These are phyloP conservation scores for Carex arenaria DNA, from an alignment of 202 grass and related monocot species.

Conservation along the genomic window DNA sequence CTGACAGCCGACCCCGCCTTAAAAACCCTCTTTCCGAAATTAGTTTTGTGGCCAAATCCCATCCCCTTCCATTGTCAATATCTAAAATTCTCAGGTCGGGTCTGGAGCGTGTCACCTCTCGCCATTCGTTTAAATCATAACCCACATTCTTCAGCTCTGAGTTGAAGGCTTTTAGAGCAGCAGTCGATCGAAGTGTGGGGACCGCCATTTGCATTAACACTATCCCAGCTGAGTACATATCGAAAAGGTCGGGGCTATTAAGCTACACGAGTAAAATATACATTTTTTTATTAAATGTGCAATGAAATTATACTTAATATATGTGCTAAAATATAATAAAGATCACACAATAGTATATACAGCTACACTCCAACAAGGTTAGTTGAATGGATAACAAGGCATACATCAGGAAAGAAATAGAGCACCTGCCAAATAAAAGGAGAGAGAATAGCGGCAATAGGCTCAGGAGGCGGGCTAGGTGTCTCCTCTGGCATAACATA, in stretches of 20 bases:
- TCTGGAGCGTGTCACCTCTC: conserved; percentile 40
- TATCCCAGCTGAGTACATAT: conserved; percentile 95
- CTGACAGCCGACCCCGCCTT: conserved; percentile 54
- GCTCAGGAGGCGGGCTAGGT: conserved; percentile 59
- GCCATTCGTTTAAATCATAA: conserved; percentile 81
- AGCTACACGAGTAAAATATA: conserved; percentile 38
- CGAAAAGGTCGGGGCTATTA: conserved; percentile 88
- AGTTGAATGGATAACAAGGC: neutral
- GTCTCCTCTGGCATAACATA: conserved; percentile 98
- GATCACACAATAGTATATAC: neutral
- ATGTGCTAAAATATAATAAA: neutral
- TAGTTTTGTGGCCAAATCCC: conserved; percentile 94
- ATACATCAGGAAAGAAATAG: neutral
- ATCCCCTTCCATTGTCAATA: conserved; percentile 70
- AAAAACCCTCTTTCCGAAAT: conserved; percentile 55
- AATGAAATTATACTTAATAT: neutral
- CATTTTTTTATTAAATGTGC: neutral
- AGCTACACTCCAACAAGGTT: neutral
- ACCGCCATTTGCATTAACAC: conserved; percentile 94
- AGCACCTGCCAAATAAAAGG: conserved; percentile 89
- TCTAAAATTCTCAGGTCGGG: conserved; percentile 70
- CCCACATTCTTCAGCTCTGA: conserved; percentile 59
- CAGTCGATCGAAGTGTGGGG: conserved; percentile 48
- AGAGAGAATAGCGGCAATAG: conserved; percentile 89
- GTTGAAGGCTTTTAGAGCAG: conserved; percentile 91